These are phyloP conservation scores for Escallonia herrerae DNA, from an alignment of 129 eudicot genomes.

Conservation along the genomic window DNA sequence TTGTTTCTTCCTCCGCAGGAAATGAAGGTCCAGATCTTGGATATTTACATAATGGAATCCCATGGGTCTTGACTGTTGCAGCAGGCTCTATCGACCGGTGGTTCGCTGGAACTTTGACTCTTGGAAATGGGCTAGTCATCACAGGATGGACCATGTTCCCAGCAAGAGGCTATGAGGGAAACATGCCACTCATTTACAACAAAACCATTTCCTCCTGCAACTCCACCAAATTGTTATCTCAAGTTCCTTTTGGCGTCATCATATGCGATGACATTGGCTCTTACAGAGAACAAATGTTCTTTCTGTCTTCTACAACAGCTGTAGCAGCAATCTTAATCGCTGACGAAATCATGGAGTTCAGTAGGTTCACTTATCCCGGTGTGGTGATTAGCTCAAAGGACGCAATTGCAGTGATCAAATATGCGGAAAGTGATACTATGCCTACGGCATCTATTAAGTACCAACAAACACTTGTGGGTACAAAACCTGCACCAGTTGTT, in stretches of 20 bases:
- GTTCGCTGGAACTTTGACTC: conserved; percentile 20
- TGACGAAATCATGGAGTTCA: conserved; percentile 16
- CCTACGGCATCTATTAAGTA: conserved; percentile 28
- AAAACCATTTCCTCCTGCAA: conserved; percentile 28
- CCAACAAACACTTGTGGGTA: conserved; percentile 37
- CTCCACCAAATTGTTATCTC: conserved; percentile 13
- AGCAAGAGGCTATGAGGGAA: conserved; percentile 22
- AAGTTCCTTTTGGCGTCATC: conserved; percentile 11
- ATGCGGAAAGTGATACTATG: conserved; percentile 6
- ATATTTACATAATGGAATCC: conserved; percentile 18
- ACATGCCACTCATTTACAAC: conserved; percentile 31
- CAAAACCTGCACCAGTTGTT: conserved; percentile 34
- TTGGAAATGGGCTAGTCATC: conserved; percentile 24
- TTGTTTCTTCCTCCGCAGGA: conserved; percentile 25
- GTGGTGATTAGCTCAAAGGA: conserved; percentile 24
- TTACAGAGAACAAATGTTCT: not conserved
- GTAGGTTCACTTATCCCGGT: conserved; percentile 25
- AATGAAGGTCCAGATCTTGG: conserved; percentile 11
- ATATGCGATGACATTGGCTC: conserved; percentile 24
- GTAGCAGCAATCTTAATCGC: conserved; percentile 31
- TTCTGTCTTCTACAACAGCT: conserved; percentile 13
- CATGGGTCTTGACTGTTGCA: conserved; percentile 26
- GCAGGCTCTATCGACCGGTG: conserved; percentile 39
- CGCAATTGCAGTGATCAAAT: conserved; percentile 21
- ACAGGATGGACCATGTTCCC: conserved; percentile 52